Evolutionary conservation across 108 stramenopile genomes (phyloP), one percentile per base, ranked within the genome.

Genomic region (Skeletonema menzelii): DNA sequence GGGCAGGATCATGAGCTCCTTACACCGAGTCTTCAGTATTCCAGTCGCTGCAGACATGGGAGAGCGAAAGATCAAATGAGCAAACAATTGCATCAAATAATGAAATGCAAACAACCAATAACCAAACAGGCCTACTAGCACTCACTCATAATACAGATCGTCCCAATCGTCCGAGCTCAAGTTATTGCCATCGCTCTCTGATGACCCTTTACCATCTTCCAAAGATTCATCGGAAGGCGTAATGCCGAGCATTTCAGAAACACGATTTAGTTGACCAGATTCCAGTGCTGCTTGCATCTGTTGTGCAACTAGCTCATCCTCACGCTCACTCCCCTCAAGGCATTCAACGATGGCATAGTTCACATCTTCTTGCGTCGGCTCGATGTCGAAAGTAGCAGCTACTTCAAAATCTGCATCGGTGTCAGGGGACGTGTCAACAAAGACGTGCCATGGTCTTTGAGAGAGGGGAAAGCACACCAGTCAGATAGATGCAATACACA

Each of bases 231-330:
- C 26, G 0, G 59, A 60, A 2, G 75, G 79, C 15, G 75, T 67
- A 3, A 73, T 72, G 11, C 86, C 86, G 26, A 95, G 76, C 88
- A 92, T 89, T 49, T 88, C 87, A 11, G 85, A 80, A 57, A 93
- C 92, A n/a, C 84, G 74, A 40, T 93, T 89, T 20, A 95, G 77
- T 65, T 95, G 94, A 38, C 94, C 92, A 28, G 86, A 82, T 62
- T 95, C 91, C 8, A 95, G 80, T 4, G 95, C 95, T 70, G 86
- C 83, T 69, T 96, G 91, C 95, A 96, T 96, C 82, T 96, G 90
- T 67, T 92, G 85, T 17, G 91, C 92, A 28, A 96, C 92, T 30
- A 96, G 60, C 65, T 93, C 92, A 73, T 96, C 95, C 62, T 94
- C 92, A 47, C 83, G 67, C 65, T 96, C 92, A 58, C 92, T 96